Percentiles rank a stretch among this genome's conserved stretches.
These are phyloP conservation scores for Pseudopithomyces maydicus DNA, from an alignment of 2,329 filamentous ascomycete genomes.

Conservation along the genomic window DNA sequence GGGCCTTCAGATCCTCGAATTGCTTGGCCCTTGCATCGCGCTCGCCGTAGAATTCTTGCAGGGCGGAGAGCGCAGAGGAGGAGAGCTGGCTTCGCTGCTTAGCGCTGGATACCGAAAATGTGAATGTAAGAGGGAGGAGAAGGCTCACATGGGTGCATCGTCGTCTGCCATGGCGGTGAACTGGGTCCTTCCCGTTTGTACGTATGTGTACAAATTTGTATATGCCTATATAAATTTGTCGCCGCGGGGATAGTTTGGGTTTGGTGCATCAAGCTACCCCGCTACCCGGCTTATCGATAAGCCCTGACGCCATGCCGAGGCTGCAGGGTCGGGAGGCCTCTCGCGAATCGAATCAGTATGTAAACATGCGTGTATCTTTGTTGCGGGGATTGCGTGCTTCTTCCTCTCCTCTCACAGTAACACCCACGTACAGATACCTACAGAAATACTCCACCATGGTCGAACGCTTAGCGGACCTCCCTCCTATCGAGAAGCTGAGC, in stretches of 20 bases:
- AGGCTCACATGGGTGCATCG: constrained; percentile 39
- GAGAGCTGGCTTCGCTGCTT: constrained; percentile 63
- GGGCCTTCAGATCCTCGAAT: constrained; percentile 70
- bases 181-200: no score
- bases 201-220: no score
- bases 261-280: no score
- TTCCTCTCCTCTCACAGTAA: constrained; percentile 13
- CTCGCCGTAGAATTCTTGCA: constrained; percentile 76
- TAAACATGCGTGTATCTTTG: constrained; percentile 31
- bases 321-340: constrained; percentile 15
- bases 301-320: constrained; percentile 26
- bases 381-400: constrained; percentile 28
- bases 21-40: constrained; percentile 68
- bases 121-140: background rate
- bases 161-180: constrained; percentile 27
- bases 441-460: constrained; percentile 57
- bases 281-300: background rate
- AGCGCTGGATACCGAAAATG: constrained; percentile 1
- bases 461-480: constrained; percentile 66
- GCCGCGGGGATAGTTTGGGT: no score
- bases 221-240: no score
- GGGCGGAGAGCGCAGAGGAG: constrained; percentile 67
- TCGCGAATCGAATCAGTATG: constrained; percentile 12
- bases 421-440: constrained; percentile 23
- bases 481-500: constrained; percentile 78